Conservation (phyloP, 352 stramenopile genomes). For the Phytopythium montanum region DNA sequence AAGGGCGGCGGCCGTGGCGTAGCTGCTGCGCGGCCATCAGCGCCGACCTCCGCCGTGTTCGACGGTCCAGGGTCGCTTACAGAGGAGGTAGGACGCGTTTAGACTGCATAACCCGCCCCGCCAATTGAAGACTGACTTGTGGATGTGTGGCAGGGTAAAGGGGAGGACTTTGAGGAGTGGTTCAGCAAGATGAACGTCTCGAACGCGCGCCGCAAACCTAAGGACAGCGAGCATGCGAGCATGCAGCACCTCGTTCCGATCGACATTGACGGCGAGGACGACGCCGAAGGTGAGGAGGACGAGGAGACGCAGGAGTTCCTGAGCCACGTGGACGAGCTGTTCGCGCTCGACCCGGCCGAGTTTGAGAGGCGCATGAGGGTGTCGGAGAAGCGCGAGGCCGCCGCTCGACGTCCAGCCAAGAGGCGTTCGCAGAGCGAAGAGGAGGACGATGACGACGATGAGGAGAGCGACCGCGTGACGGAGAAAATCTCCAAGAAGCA, state of each 20-base stretch:
- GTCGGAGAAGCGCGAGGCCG: conserved; percentile 36
- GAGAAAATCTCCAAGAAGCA: conserved; percentile 72
- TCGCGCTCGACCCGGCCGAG: conserved; percentile 45
- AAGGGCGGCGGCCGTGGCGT: conserved; percentile 30
- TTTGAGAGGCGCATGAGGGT: conserved; percentile 63
- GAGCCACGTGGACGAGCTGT: conserved; percentile 68
- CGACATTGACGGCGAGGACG: conserved; percentile 27
- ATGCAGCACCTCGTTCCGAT: conserved; percentile 24
- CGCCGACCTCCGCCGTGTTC: conserved; percentile 25
- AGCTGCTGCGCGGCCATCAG: conserved; percentile 10
- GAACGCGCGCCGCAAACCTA: conserved; percentile 13
- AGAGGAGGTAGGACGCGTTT: conserved; percentile 14
- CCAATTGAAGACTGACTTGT: neutral
- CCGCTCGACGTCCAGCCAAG: conserved; percentile 13
- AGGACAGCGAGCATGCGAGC: conserved; percentile 17
- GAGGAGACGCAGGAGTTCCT: conserved; percentile 65
- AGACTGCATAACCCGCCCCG: neutral
- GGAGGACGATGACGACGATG: conserved; percentile 15
- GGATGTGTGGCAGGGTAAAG: conserved; percentile 18
- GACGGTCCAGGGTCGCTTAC: conserved; percentile 12
- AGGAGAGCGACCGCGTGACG: conserved; percentile 56
- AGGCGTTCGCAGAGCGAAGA: conserved; percentile 7
- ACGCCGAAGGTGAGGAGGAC: conserved; percentile 38
- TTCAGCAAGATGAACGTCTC: conserved; percentile 38
- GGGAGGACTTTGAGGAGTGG: conserved; percentile 45